Evolutionary conservation across 2,329 filamentous ascomycete species (phyloP), one percentile per base, ranked within the genome.

Genomic region (Trichoderma semiorbis): DNA sequence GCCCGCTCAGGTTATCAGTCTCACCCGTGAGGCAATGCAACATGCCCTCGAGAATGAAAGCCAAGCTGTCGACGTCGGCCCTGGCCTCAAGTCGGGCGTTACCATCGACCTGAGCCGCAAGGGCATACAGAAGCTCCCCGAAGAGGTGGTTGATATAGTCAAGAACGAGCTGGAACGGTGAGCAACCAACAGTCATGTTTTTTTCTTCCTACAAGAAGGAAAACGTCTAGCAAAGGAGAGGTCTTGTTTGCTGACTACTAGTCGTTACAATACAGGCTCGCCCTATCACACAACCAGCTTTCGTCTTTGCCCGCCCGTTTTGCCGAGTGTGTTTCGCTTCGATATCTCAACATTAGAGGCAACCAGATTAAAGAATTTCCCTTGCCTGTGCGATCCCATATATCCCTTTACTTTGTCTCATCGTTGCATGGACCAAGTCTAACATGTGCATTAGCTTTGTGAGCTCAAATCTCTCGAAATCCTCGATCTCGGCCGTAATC

Each of bases 401-500:
- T 21, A 21, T 53, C 66, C 70, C 55, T 57, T 32, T 53, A 34
- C 30, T 50, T 18, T 68, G 16, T 63, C 36, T 16, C 50, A 43
- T 43, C 30, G 14, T n/a, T 28, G 36, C 18, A 61, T 50, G 47
- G 21, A 50, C 26, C 18, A 53, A 30, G n/a, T 39, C 77, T 80
- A 72, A 79, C 73, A 64, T 69, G 36, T 60, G 26, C 47, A 26
- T 50, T 78, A 97, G 94, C 89, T 98, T 72, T 95, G 95, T 79
- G 91, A 94, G 80, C 87, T 98, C 73, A 91, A 89, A 67, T 92
- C 94, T 39, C 88, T 98, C 70, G 95, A 98, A 82, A 97, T 98
- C 72, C 88, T 98, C 73, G 95, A 98, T 82, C 87, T 98, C 69
- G 95, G 94, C 79, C 90, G 93, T 76, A 98, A 98, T 80, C 93